Percentiles rank a stretch among this genome's conserved stretches.
Conservation (phyloP, 2,329 filamentous ascomycete genomes). For the Fonsecaea pedrosoi region DNA sequence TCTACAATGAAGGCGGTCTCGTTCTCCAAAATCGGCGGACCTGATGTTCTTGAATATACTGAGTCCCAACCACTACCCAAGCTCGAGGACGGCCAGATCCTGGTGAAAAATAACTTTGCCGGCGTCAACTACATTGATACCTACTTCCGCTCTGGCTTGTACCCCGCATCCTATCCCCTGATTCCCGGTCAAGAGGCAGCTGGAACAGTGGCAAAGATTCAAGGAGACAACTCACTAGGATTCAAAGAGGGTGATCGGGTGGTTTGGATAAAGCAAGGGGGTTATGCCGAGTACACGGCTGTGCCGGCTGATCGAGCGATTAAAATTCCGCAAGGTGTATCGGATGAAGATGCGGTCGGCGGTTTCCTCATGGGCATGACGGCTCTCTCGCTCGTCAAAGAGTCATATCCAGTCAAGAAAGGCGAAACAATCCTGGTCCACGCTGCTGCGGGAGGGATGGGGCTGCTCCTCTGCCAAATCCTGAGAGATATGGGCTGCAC, state of each 20-base stretch:
- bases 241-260: slow-evolving; percentile 73
- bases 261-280: slow-evolving; percentile 65
- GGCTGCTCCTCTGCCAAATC: slow-evolving; percentile 73
- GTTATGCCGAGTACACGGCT: slow-evolving; percentile 67
- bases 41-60: slow-evolving; percentile 74
- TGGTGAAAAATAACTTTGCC: slow-evolving; percentile 79
- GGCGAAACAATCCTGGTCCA: slow-evolving; percentile 85
- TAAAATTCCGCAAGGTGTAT: slow-evolving; percentile 68
- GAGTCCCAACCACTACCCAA: slow-evolving; percentile 74
- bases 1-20: slow-evolving; percentile 74
- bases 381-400: slow-evolving; percentile 77
- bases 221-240: slow-evolving; percentile 58
- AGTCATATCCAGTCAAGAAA: slow-evolving; percentile 72
- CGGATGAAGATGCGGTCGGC: slow-evolving; percentile 69
- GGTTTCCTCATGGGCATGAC: slow-evolving; percentile 82
- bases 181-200: slow-evolving; percentile 80
- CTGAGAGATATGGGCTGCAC: slow-evolving; percentile 74
- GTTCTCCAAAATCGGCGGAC: slow-evolving; percentile 73
- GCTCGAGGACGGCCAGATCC: slow-evolving; percentile 71
- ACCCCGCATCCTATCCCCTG: slow-evolving; percentile 70
- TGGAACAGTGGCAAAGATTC: slow-evolving; percentile 71
- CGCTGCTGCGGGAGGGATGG: slow-evolving; percentile 83
- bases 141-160: slow-evolving; percentile 87
- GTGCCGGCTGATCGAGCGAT: slow-evolving; percentile 62
- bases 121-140: slow-evolving; percentile 92